A percentile compares a stretch with the other conserved stretches of the same genome.
Conservation (phyloP, 768 basidiomycete genomes). For the Tephrocybe rancida region DNA sequence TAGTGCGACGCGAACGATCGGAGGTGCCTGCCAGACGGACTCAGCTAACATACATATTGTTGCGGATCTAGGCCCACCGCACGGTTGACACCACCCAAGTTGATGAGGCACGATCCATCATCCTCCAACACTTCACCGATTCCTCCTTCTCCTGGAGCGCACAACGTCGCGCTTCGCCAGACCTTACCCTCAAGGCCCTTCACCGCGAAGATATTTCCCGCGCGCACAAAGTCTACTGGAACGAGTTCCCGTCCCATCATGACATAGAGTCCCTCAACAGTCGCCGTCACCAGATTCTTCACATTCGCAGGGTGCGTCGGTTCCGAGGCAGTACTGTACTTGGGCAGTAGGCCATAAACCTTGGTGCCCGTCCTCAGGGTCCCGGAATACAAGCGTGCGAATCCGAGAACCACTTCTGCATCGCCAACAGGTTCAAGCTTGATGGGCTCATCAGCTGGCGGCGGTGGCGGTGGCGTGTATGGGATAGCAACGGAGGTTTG, state of each 20-base stretch:
- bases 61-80: conserved; percentile 40
- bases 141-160: conserved; percentile 58
- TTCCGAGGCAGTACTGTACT: conserved; percentile 68
- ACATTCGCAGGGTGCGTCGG: conserved; percentile 71
- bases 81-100: conserved; percentile 73
- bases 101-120: conserved; percentile 62
- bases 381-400: conserved; percentile 93
- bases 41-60: neutral
- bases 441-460: conserved; percentile 8
- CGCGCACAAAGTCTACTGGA: conserved; percentile 76
- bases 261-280: conserved; percentile 81
- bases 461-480: conserved; percentile 12
- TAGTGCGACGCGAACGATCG: conserved; percentile 94
- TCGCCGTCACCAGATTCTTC: conserved; percentile 59
- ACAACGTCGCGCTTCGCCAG: conserved; percentile 88
- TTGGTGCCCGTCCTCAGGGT: conserved; percentile 64
- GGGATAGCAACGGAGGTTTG: conserved; percentile 14
- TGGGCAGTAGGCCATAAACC: conserved; percentile 82
- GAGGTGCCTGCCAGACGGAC: conserved; percentile 58
- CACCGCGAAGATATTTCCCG: conserved; percentile 95
- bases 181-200: conserved; percentile 89
- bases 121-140: conserved; percentile 32
- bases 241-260: conserved; percentile 99
- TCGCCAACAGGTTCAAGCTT: conserved; percentile 29
- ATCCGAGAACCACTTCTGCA: conserved; percentile 82